These are phyloP conservation scores for Nakazawaea holstii DNA, from an alignment of 805 yeast species.

Conservation along the genomic window DNA sequence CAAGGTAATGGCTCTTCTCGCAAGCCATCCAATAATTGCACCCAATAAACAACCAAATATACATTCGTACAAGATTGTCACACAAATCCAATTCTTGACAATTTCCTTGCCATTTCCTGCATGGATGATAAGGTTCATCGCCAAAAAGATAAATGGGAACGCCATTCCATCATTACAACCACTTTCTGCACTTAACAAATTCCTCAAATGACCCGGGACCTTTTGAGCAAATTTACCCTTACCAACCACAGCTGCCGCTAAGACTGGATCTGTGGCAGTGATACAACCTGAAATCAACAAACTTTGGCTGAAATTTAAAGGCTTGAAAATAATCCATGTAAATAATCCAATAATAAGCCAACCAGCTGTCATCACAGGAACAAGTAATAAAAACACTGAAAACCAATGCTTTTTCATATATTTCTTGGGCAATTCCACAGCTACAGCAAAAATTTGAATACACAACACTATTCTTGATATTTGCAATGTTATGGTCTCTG, in stretches of 20 bases:
- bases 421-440: constrained; percentile 67
- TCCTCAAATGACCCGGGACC: constrained; percentile 58
- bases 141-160: constrained; percentile 61
- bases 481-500: constrained; percentile 51
- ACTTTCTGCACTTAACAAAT: constrained; percentile 62
- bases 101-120: constrained; percentile 43
- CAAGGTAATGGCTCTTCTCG: constrained; percentile 45
- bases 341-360: constrained; percentile 63
- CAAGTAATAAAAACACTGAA: constrained; percentile 49
- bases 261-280: constrained; percentile 75
- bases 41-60: constrained; percentile 51
- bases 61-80: constrained; percentile 61
- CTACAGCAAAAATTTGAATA: constrained; percentile 67
- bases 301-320: constrained; percentile 47
- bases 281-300: constrained; percentile 63
- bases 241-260: constrained; percentile 70
- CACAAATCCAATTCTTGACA: constrained; percentile 57
- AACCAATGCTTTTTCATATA: constrained; percentile 57
- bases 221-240: constrained; percentile 66
- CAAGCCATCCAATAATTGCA: constrained; percentile 42
- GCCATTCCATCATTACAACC: constrained; percentile 76
- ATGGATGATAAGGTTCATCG: constrained; percentile 48
- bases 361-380: constrained; percentile 68
- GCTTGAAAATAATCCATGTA: constrained; percentile 57
- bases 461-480: constrained; percentile 60